Evolutionary conservation across 1,284 basidiomycete genomes (phyloP), one percentile per base, ranked within the genome.

Genomic region (Rhodotorula glutinis): DNA sequence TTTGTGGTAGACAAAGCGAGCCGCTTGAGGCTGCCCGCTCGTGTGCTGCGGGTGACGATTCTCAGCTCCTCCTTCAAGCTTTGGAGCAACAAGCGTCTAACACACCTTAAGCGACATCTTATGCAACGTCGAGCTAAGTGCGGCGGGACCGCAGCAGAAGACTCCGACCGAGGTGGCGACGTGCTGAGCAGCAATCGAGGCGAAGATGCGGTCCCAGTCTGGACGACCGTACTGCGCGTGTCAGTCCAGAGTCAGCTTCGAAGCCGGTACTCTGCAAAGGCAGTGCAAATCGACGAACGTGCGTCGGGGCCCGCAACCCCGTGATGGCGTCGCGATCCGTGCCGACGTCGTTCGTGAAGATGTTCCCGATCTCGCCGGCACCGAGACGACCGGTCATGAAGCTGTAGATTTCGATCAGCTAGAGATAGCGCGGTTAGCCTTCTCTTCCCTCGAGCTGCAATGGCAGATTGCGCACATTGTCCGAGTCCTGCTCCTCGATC

Each of bases 181-280:
- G 75, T 94, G 91, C 77, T 87, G 89, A 76, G 88, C 85, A 3
- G 82, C 82, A 60, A 94, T 84, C 14, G 86, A 87, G 53, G 82
- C 79, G 79, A 92, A 94, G 29, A 91, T 87, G 52, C 85, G 82
- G 75, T 92, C 88, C 92, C 92, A 94, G 78, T 93, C 91, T n/a
- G 91, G 91, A 64, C 92, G 81, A 30, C 91, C 92, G 77, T 89
- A 95, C 79, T 72, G 60, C 23, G 21, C 23, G 52, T 16, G 13
- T n/a, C n/a, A n/a, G n/a, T n/a, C 1, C 30, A 14, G 21, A 29
- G 25, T 2, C 21, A 23, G 41, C 10, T 16, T 19, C 14, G 33
- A n/a, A 41, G 27, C 41, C 27, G 17, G n/a, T 10, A 25, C n/a
- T n/a, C 25, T 27, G 13, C n/a, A n/a, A 25, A 27, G 25, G 27